These are phyloP conservation scores for Naumovozyma castellii DNA, from an alignment of 805 yeast genomes.

Conservation along the genomic window DNA sequence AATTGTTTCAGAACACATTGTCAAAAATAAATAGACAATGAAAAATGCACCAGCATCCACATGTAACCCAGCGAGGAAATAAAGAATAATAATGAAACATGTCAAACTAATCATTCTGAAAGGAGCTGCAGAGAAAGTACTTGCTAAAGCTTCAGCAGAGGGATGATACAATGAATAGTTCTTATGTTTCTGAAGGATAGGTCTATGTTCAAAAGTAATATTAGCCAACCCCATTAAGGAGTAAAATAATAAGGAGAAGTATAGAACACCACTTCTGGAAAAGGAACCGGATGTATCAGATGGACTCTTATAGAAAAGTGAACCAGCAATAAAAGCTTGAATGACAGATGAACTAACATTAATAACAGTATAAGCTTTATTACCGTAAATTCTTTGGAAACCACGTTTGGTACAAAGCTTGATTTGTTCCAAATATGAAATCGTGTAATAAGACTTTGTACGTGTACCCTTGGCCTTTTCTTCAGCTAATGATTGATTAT, in stretches of 20 bases:
- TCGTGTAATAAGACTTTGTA: slow-evolving; percentile 21
- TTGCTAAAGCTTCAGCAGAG: slow-evolving; percentile 64
- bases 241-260: slow-evolving; percentile 49
- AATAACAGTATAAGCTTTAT: slow-evolving; percentile 39
- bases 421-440: slow-evolving; percentile 38
- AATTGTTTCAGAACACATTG: slow-evolving; percentile 18
- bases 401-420: slow-evolving; percentile 42
- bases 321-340: slow-evolving; percentile 53
- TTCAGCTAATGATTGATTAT: slow-evolving; percentile 24
- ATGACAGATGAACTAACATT: slow-evolving; percentile 30
- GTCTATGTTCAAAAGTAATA: slow-evolving; percentile 42
- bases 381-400: slow-evolving; percentile 48
- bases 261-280: slow-evolving; percentile 55
- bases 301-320: slow-evolving; percentile 49
- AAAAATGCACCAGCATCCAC: slow-evolving; percentile 48
- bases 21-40: slow-evolving; percentile 36
- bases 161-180: slow-evolving; percentile 66
- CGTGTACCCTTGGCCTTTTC: slow-evolving; percentile 23
- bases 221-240: slow-evolving; percentile 42
- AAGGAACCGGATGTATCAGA: slow-evolving; percentile 47
- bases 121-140: slow-evolving; percentile 54
- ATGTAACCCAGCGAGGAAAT: slow-evolving; percentile 48
- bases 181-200: slow-evolving; percentile 63
- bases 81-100: slow-evolving; percentile 40
- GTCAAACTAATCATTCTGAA: slow-evolving; percentile 42